Evolutionary conservation across 192 early-diverging fungal genomes (phyloP).

Genomic region (Coemansia sp.): DNA sequence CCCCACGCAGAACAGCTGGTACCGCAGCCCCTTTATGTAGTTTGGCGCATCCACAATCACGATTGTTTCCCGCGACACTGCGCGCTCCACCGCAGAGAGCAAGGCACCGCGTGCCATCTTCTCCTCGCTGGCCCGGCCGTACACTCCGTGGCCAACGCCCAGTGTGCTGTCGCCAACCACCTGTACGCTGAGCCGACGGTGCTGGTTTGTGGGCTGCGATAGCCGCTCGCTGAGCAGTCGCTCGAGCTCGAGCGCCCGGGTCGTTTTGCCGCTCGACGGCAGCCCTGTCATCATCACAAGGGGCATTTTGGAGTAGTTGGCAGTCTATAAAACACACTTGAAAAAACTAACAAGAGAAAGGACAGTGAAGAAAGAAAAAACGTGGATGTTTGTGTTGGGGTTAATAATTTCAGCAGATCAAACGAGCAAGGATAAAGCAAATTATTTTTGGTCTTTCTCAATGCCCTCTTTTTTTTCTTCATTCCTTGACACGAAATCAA

Average conservation of each 20-base stretch:
- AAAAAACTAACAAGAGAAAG: conserved; percentile 1
- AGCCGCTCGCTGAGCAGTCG: conserved; percentile 55
- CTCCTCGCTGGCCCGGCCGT: conserved; percentile 67
- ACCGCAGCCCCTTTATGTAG: conserved; percentile 98
- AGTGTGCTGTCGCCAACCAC: conserved; percentile 78
- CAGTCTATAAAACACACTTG: background rate
- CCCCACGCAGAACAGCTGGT: conserved; percentile 91
- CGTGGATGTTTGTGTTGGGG: background rate
- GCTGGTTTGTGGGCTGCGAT: conserved; percentile 33
- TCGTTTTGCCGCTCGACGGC: conserved; percentile 91
- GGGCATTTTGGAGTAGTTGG: conserved; percentile 67
- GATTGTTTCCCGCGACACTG: conserved; percentile 78
- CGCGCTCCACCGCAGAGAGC: conserved; percentile 87
- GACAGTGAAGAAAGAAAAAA: conserved; percentile 2
- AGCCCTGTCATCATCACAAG: conserved; percentile 85
- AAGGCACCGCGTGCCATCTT: conserved; percentile 85
- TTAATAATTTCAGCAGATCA: too few relatives aligned
- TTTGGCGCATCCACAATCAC: conserved; percentile 94
- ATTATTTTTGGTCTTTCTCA: background rate
- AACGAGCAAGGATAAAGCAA: background rate
- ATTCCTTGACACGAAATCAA: background rate
- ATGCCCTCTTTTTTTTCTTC: background rate
- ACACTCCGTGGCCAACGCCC: conserved; percentile 62
- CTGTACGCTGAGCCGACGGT: conserved; percentile 63
- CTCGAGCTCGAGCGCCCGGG: conserved; percentile 72